Evolutionary conservation across 2,329 filamentous ascomycete species (phyloP), one percentile per base, ranked within the genome.

Genomic region (Colletotrichum sansevieriae): DNA sequence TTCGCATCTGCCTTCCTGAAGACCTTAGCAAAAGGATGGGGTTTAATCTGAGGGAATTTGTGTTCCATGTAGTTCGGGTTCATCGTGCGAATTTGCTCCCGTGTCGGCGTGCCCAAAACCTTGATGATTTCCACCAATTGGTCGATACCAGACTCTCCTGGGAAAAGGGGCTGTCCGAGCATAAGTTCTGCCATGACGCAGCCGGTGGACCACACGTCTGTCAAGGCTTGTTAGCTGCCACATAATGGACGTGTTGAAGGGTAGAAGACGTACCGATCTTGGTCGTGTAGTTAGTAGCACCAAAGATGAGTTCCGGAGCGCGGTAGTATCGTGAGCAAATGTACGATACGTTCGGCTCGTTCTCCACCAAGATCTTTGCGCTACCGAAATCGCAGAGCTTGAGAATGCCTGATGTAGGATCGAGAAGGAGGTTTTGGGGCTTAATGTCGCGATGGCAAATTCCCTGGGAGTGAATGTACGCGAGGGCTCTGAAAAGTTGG

Each of bases 1-100:
- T 94, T 95, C 37, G 90, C 87, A 74, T 97, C 94, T 65, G 96
- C 96, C 88, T 97, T 98, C 74, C 96, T 91, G 88, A 99, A 98
- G 64, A 99, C 96, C 88, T 98, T 98, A 84, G 92, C 97, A 87
- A 99, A 99, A 33, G 96, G 96, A 78, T 99, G 96, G 67, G 96
- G 96, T 86, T 99, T 99, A 85, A 99, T 99, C 82, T 99, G 96
- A 55, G 96, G 96, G 83, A 99, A 99, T 85, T 98, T 98, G 85
- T 99, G 96, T 84, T 99, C 96, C 96, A 99, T 99, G 83, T 99
- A 99, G 83, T 99, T 99, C 68, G 96, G 96, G 82, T 99, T 99
- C 96, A 99, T 99, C 73, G 96, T 99, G 74, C 96, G 93, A 77
- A 99, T 99, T 82, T 99, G 96, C 80, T 99, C 96, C 72, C 96